A percentile compares a stretch with the other conserved stretches of the same genome.
phyloP scores from a whole-genome alignment of 2,329 filamentous ascomycete species.

The Sclerotinia minor region DNA sequence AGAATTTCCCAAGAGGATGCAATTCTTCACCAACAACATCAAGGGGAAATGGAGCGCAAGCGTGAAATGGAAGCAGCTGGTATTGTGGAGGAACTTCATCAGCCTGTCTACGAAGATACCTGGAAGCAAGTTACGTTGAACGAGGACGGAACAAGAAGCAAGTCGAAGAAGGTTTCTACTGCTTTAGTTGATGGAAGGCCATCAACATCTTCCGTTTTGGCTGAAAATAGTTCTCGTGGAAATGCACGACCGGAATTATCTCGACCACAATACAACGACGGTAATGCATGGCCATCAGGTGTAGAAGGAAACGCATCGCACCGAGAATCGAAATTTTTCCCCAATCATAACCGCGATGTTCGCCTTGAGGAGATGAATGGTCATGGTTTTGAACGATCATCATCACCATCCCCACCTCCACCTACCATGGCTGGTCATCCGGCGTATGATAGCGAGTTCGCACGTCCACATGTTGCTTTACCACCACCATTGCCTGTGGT shows the following conservation, averaged over 20 bases:
- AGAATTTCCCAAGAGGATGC: slow-evolving; percentile 36
- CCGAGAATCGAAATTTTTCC: slow-evolving; percentile 63
- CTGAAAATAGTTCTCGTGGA: slow-evolving; percentile 27
- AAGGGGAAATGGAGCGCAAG: slow-evolving; percentile 33
- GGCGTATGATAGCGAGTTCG: slow-evolving; percentile 66
- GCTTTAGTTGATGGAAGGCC: slow-evolving; percentile 31
- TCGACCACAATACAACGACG: slow-evolving; percentile 37
- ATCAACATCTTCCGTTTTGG: slow-evolving; percentile 28
- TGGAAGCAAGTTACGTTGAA: slow-evolving; percentile 40
- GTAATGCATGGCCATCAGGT: slow-evolving; percentile 37
- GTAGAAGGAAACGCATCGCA: slow-evolving; percentile 42
- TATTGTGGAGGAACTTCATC: slow-evolving; percentile 28
- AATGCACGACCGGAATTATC: slow-evolving; percentile 29
- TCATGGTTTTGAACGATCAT: slow-evolving; percentile 43
- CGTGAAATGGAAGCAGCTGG: slow-evolving; percentile 36
- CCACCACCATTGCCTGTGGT: slow-evolving; percentile 74
- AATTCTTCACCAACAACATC: slow-evolving; percentile 30
- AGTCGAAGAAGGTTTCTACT: slow-evolving; percentile 32
- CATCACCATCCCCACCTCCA: slow-evolving; percentile 69
- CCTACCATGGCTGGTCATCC: slow-evolving; percentile 70
- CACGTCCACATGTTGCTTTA: slow-evolving; percentile 67
- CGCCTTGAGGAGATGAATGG: slow-evolving; percentile 44
- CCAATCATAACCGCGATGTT: slow-evolving; percentile 47
- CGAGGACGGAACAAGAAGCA: slow-evolving; percentile 38
- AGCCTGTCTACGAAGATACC: slow-evolving; percentile 38